phyloP scores from a whole-genome alignment of 1,284 basidiomycete species.

The Trametes hirsuta region DNA sequence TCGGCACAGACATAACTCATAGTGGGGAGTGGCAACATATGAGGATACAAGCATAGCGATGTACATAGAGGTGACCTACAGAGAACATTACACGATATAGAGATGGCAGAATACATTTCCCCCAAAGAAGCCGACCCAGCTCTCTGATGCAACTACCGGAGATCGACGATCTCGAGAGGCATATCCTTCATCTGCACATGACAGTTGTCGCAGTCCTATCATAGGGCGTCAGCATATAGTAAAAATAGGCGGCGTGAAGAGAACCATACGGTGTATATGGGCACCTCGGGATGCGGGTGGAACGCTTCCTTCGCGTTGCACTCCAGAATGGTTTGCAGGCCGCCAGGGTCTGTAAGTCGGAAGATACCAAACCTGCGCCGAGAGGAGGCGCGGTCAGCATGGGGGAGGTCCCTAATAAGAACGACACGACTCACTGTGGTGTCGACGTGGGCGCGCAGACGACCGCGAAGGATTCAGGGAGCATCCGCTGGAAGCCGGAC shows the following conservation, averaged over 20 bases:
- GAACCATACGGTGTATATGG: conserved; percentile 75
- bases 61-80: too few relatives aligned
- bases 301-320: conserved; percentile 78
- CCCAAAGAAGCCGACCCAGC: background rate
- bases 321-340: conserved; percentile 67
- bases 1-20: too few relatives aligned
- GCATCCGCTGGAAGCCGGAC: conserved; percentile 82
- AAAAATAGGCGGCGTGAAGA: background rate
- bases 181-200: conserved; percentile 79
- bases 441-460: conserved; percentile 83
- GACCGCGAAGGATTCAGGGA: conserved; percentile 89
- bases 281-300: conserved; percentile 80
- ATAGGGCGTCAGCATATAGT: background rate
- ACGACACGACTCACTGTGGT: conserved; percentile 62
- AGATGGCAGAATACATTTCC: background rate
- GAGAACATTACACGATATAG: too few relatives aligned
- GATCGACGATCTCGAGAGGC: conserved; percentile 72
- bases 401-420: background rate
- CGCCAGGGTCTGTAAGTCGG: conserved; percentile 83
- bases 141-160: conserved; percentile 42
- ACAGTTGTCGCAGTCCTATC: conserved; percentile 74
- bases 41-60: too few relatives aligned
- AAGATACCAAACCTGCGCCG: conserved; percentile 78
- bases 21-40: too few relatives aligned
- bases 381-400: conserved; percentile 1